Evolutionary conservation across 495 filamentous ascomycete species (phyloP).

Genomic region (Podospora australis): DNA sequence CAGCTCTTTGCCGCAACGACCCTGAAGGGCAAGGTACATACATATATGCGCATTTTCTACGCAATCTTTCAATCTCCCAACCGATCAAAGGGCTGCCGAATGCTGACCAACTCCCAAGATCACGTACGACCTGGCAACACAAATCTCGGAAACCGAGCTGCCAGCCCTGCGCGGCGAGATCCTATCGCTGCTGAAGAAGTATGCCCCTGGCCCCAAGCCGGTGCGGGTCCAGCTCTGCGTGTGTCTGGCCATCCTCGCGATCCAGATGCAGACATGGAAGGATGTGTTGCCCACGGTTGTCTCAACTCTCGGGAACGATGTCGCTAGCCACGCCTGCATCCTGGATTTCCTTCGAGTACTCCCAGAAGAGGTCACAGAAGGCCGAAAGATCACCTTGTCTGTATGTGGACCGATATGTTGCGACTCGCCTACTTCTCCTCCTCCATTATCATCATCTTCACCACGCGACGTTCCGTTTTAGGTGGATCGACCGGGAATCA

Average conservation of each 20-base stretch:
- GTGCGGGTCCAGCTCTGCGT: constrained; percentile 93
- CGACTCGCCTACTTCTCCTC: constrained; percentile 39
- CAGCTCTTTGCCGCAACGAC: constrained; percentile 96
- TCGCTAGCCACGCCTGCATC: constrained; percentile 72
- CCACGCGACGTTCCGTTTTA: constrained; percentile 27
- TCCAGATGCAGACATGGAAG: constrained; percentile 95
- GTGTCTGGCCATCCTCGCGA: constrained; percentile 84
- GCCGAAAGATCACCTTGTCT: constrained; percentile 95
- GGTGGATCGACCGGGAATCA: constrained; percentile 39
- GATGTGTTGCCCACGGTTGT: constrained; percentile 82
- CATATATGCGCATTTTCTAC: no score
- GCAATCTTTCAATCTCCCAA: background rate
- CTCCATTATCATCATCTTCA: no score
- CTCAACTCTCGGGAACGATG: constrained; percentile 65
- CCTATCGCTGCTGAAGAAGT: constrained; percentile 68
- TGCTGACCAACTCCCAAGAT: constrained; percentile 34
- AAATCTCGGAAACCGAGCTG: constrained; percentile 71
- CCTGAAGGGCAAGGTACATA: constrained; percentile 86
- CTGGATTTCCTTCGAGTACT: constrained; percentile 94
- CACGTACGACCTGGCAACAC: constrained; percentile 47
- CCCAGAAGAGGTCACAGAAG: constrained; percentile 97
- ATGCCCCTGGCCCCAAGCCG: constrained; percentile 76
- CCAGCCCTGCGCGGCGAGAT: constrained; percentile 74
- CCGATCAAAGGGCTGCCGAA: background rate
- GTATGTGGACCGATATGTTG: constrained; percentile 68